Evolutionary conservation across 495 filamentous ascomycete species (phyloP).

Genomic region (Friedmanniomyces endolithicus): DNA sequence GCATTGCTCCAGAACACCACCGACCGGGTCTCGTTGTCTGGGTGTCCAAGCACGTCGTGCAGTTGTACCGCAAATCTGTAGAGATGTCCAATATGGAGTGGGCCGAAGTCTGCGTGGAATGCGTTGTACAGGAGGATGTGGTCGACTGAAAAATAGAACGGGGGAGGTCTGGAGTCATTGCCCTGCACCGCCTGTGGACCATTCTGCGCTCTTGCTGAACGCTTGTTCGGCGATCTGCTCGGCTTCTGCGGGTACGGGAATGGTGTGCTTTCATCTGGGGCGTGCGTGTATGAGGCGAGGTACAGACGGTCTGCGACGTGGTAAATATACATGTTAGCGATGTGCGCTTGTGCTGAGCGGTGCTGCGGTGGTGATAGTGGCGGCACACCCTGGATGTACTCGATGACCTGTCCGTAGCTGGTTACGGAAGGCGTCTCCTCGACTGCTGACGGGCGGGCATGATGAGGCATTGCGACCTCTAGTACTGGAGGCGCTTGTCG

Average conservation of each 20-base stretch:
- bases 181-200: slow-evolving; percentile 35
- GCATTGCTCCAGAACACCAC: slow-evolving; percentile 92
- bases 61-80: slow-evolving; percentile 92
- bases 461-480: slow-evolving; percentile 21
- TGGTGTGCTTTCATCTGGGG: slow-evolving; percentile 64
- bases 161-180: slow-evolving; percentile 42
- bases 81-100: slow-evolving; percentile 89
- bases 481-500: background rate
- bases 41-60: slow-evolving; percentile 85
- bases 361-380: background rate
- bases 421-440: slow-evolving; percentile 27
- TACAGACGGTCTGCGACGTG: slow-evolving; percentile 69
- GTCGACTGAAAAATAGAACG: slow-evolving; percentile 93
- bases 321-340: slow-evolving; percentile 20
- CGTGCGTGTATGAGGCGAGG: slow-evolving; percentile 76
- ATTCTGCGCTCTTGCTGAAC: slow-evolving; percentile 52
- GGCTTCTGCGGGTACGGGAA: slow-evolving; percentile 66
- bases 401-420: slow-evolving; percentile 59
- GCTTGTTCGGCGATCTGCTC: slow-evolving; percentile 59
- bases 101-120: slow-evolving; percentile 97
- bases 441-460: slow-evolving; percentile 2
- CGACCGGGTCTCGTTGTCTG: slow-evolving; percentile 65
- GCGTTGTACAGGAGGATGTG: slow-evolving; percentile 90
- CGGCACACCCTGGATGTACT: slow-evolving; percentile 60
- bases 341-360: background rate